These are phyloP conservation scores for Pichia paraexigua DNA, from an alignment of 805 yeast genomes.

Conservation along the genomic window DNA sequence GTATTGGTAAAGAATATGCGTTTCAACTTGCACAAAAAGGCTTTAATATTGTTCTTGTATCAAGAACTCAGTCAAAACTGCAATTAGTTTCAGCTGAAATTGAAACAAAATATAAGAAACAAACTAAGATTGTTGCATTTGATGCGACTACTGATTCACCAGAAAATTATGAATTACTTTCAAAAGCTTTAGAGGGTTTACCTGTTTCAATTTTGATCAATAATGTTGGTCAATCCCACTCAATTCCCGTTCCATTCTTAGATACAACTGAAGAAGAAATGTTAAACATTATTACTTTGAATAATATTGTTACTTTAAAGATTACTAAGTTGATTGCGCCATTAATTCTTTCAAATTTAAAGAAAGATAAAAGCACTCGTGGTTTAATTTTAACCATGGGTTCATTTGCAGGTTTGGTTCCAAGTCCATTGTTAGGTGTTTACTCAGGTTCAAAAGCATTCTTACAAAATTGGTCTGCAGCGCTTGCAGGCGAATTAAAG, in stretches of 20 bases:
- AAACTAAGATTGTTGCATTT: slow-evolving; percentile 61
- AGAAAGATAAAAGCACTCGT: slow-evolving; percentile 32
- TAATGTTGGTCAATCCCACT: slow-evolving; percentile 92
- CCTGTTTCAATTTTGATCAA: slow-evolving; percentile 74
- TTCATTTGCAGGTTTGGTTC: slow-evolving; percentile 89
- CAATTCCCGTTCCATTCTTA: slow-evolving; percentile 87
- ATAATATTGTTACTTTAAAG: slow-evolving; percentile 74
- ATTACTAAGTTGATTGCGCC: slow-evolving; percentile 80
- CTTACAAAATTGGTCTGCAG: slow-evolving; percentile 85
- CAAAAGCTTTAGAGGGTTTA: slow-evolving; percentile 37
- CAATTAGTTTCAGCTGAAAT: slow-evolving; percentile 58
- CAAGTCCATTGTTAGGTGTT: slow-evolving; percentile 86
- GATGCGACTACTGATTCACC: slow-evolving; percentile 65
- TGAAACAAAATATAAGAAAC: slow-evolving; percentile 48
- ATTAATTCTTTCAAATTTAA: slow-evolving; percentile 47
- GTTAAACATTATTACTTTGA: slow-evolving; percentile 73
- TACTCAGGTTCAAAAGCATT: slow-evolving; percentile 96
- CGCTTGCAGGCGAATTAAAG: slow-evolving; percentile 78
- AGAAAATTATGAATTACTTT: slow-evolving; percentile 48
- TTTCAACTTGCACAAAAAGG: slow-evolving; percentile 79
- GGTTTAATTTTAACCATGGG: slow-evolving; percentile 93
- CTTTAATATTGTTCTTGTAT: slow-evolving; percentile 72
- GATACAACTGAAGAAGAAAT: slow-evolving; percentile 74
- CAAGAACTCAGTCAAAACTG: slow-evolving; percentile 77
- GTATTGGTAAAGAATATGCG: slow-evolving; percentile 91